A percentile compares a stretch with the other conserved stretches of the same genome.
phyloP scores from a whole-genome alignment of 257 asterid species.

The Buddleja alternifolia region DNA sequence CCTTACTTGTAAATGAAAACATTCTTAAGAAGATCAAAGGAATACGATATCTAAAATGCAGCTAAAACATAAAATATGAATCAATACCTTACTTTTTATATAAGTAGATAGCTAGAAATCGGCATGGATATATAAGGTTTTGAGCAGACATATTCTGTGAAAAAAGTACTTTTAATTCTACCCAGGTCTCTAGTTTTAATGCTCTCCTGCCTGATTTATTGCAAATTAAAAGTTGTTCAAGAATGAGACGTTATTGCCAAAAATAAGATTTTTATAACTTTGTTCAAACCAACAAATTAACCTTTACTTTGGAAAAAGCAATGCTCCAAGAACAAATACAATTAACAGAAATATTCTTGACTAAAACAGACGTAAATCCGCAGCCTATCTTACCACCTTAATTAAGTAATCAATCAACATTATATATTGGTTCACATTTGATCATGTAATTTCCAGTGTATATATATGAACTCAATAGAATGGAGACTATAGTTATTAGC shows the following conservation, averaged over 20 bases:
- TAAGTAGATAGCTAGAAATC: background rate
- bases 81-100: background rate
- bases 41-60: too few relatives aligned
- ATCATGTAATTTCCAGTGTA: background rate
- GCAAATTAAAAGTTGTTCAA: background rate
- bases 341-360: background rate
- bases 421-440: background rate
- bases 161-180: background rate
- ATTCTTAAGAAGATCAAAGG: background rate
- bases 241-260: background rate
- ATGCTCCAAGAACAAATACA: too few relatives aligned
- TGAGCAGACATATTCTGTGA: background rate
- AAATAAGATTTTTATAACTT: background rate
- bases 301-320: too few relatives aligned
- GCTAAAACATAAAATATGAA: background rate
- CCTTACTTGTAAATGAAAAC: conserved; percentile 23
- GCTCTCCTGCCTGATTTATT: background rate
- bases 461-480: background rate
- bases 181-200: background rate
- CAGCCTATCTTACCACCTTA: background rate
- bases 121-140: background rate
- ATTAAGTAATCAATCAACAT: background rate
- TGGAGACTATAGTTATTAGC: conserved; percentile 36
- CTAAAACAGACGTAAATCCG: background rate
- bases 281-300: background rate